phyloP scores from a whole-genome alignment of 495 filamentous ascomycete genomes.

The Neurospora tetrasperma region DNA sequence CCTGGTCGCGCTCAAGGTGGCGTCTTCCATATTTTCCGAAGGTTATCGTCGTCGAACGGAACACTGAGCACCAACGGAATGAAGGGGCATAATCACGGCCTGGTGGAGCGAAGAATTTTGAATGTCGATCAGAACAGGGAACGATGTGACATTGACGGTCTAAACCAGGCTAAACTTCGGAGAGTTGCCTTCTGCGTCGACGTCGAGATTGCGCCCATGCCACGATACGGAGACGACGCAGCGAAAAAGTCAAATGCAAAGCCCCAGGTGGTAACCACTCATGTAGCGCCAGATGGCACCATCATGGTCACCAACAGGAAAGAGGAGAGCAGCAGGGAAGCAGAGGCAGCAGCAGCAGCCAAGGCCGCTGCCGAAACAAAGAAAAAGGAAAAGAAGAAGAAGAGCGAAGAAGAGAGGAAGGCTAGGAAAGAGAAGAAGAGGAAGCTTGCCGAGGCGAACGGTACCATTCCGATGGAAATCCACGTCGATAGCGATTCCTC shows the following conservation, averaged over 20 bases:
- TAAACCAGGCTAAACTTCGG: conserved; percentile 71
- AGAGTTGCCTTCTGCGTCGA: conserved; percentile 93
- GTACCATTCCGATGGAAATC: conserved; percentile 68
- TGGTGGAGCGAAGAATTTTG: conserved; percentile 69
- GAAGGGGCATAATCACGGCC: conserved; percentile 37
- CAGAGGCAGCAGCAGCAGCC: conserved; percentile 7
- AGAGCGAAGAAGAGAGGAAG: conserved; percentile 77
- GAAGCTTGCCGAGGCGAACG: conserved; percentile 70
- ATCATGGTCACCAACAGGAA: conserved; percentile 35
- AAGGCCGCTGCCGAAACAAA: conserved; percentile 20
- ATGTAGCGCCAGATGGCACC: conserved; percentile 38
- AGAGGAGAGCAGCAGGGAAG: conserved; percentile 21
- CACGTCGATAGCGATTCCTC: conserved; percentile 47
- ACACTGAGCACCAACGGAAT: conserved; percentile 24
- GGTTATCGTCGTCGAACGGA: conserved; percentile 62
- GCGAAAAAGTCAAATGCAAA: conserved; percentile 24
- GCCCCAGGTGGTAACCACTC: conserved; percentile 43
- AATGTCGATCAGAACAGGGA: conserved; percentile 76
- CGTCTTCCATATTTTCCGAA: conserved; percentile 72
- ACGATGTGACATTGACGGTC: conserved; percentile 65
- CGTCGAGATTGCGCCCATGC: conserved; percentile 77
- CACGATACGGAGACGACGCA: conserved; percentile 39
- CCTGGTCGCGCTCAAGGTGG: conserved; percentile 55
- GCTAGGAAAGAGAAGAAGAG: conserved; percentile 77
- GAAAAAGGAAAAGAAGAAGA: conserved; percentile 89